Percentiles rank a stretch among this genome's conserved stretches.
These are phyloP conservation scores for Luvunga scandens DNA, from an alignment of 345 rosid genomes.

Conservation along the genomic window DNA sequence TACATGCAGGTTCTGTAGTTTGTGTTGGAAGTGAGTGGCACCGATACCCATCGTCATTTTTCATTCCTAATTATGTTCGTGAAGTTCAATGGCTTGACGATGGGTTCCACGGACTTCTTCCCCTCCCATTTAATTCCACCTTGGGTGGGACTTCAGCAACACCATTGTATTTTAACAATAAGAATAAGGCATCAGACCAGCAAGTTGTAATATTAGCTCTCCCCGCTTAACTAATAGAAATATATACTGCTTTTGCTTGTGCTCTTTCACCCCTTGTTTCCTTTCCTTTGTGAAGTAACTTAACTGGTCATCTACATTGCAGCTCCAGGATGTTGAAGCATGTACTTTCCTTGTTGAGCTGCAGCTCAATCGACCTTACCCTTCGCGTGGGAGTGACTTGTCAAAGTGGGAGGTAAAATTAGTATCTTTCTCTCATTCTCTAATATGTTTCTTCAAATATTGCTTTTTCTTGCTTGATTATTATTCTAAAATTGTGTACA, in stretches of 20 bases:
- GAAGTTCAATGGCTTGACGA: constrained; percentile 92
- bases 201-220: constrained; percentile 60
- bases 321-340: constrained; percentile 61
- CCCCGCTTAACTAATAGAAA: not conserved
- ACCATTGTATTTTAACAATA: constrained; percentile 81
- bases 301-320: constrained; percentile 11
- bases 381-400: constrained; percentile 74
- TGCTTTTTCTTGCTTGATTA: not conserved
- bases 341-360: constrained; percentile 91
- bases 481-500: not conserved
- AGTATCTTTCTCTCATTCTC: not conserved
- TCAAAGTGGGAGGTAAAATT: constrained; percentile 86
- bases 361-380: constrained; percentile 74
- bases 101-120: constrained; percentile 94
- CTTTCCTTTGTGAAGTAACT: not conserved
- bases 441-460: not conserved
- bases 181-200: constrained; percentile 77
- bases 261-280: not conserved
- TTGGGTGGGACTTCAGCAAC: constrained; percentile 92
- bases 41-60: constrained; percentile 92
- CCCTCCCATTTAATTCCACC: constrained; percentile 78
- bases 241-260: not conserved
- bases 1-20: constrained; percentile 66
- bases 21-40: constrained; percentile 99
- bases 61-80: constrained; percentile 64